These are phyloP conservation scores for Citrus glauca DNA, from an alignment of 345 rosid genomes.

Conservation along the genomic window DNA sequence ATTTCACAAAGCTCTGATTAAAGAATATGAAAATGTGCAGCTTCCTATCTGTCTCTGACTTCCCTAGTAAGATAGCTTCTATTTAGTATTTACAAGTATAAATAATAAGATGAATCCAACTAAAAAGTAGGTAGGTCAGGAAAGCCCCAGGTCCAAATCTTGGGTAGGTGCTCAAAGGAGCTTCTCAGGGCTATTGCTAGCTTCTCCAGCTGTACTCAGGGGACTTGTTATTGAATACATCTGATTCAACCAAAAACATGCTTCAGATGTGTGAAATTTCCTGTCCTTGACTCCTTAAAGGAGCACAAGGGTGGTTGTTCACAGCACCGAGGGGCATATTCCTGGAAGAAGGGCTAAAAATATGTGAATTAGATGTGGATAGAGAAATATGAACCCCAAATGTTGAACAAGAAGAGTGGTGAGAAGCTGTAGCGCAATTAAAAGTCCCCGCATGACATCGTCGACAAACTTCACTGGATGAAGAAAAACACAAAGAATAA, in stretches of 20 bases:
- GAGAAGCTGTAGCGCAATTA: conserved; percentile 20
- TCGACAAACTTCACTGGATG: conserved; percentile 18
- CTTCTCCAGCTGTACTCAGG: background rate
- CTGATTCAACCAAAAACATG: background rate
- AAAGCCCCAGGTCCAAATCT: background rate
- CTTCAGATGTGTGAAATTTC: conserved; percentile 23
- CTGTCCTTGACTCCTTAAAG: conserved; percentile 28
- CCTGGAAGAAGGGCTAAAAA: conserved; percentile 27
- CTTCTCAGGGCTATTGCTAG: conserved; percentile 2
- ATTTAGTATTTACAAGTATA: conserved; percentile 4
- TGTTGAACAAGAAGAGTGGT: conserved; percentile 12
- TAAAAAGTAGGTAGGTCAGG: background rate
- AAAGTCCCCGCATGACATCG: background rate
- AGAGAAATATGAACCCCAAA: conserved; percentile 4
- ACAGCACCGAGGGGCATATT: conserved; percentile 19
- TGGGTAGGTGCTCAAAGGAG: background rate
- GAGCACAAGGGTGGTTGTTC: conserved; percentile 31
- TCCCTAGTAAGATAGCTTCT: background rate
- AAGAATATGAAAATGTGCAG: background rate
- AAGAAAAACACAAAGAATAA: background rate
- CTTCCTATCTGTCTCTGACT: background rate
- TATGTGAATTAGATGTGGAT: conserved; percentile 9
- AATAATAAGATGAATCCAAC: background rate
- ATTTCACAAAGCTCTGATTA: background rate
- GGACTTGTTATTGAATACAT: background rate